A percentile compares a stretch with the other conserved stretches of the same genome.
These are phyloP conservation scores for Cladosporium sp. DNA, from an alignment of 2,329 filamentous ascomycete species.

Conservation along the genomic window DNA sequence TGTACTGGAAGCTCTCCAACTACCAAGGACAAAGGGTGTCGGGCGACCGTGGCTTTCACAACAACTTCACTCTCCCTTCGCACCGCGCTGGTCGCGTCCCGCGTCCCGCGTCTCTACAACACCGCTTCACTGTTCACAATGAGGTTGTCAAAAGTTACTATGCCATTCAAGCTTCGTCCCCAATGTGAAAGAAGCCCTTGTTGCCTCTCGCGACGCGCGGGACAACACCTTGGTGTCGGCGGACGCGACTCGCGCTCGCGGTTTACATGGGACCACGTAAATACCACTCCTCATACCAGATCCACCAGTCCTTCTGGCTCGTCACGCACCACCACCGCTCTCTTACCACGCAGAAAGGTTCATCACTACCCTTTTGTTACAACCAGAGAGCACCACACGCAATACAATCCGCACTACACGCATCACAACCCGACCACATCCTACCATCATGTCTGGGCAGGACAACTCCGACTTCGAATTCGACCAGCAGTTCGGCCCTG, in stretches of 20 bases:
- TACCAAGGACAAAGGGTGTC: background rate
- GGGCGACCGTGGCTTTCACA: background rate
- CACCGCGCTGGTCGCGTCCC: background rate
- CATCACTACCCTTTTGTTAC: background rate
- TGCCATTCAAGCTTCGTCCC: background rate
- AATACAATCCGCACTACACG: background rate
- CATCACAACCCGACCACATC: background rate
- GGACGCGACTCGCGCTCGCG: background rate
- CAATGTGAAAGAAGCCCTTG: background rate
- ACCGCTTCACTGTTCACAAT: conserved; percentile 4
- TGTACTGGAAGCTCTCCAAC: background rate
- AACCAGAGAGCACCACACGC: background rate
- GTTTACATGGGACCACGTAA: background rate
- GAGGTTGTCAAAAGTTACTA: background rate
- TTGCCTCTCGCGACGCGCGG: background rate
- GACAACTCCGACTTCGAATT: background rate
- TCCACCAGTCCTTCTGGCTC: background rate
- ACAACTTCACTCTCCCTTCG: background rate
- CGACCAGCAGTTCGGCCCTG: background rate
- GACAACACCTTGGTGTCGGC: background rate
- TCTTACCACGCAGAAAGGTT: background rate
- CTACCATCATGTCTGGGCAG: background rate
- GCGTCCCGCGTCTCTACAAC: background rate
- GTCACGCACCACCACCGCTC: background rate
- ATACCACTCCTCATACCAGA: background rate